Evolutionary conservation across 768 basidiomycete genomes (phyloP), one percentile per base, ranked within the genome.

Genomic region (Ramaria sp.): DNA sequence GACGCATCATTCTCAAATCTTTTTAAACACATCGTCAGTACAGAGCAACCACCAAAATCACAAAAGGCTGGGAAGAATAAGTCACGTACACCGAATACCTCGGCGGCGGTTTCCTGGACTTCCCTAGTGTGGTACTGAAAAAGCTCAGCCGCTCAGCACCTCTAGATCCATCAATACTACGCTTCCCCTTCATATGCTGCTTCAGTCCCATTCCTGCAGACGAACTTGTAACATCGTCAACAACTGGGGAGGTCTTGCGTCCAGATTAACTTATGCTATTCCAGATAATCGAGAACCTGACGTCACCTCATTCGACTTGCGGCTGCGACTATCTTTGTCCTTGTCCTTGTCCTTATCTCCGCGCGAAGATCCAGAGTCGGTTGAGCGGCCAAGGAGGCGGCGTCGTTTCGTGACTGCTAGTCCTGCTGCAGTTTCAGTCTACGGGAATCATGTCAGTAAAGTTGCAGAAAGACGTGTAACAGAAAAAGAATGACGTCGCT

Each of bases 41-140:
- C 39, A 41, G 39, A 6, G 15, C 18, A 15, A 39, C 15, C 15
- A 39, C 15, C 5, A 34, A 34, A 9, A 41, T 9, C 13, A 41
- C 6, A 41, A n/a, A 16, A 16, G 20, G n/a, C n/a, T 50, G 32
- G 55, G 61, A 59, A 18, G 48, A 73, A 34, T 34, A 8, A 34
- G 32, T 1, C 32, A 34, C 83, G 61, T 63, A 84, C 84, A 71
- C 61, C 22, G 81, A 78, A 59, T 81, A 82, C 66, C 78, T 78
- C 16, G 89, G 90, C 0, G 90, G 76, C 0, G 92, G 92, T 65
- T 96, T 94, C 59, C 92, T 71, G 38, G 72, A 69, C 65, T 83
- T 85, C 27, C 81, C 78, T 52, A 88, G 62, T 5, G 81, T 70
- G 0, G 79, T 76, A 13, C 87, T 88, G 62, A 96, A 95, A 61